Evolutionary conservation across 768 basidiomycete genomes (phyloP), one percentile per base, ranked within the genome.

Genomic region (Hydnomerulius pinastri): DNA sequence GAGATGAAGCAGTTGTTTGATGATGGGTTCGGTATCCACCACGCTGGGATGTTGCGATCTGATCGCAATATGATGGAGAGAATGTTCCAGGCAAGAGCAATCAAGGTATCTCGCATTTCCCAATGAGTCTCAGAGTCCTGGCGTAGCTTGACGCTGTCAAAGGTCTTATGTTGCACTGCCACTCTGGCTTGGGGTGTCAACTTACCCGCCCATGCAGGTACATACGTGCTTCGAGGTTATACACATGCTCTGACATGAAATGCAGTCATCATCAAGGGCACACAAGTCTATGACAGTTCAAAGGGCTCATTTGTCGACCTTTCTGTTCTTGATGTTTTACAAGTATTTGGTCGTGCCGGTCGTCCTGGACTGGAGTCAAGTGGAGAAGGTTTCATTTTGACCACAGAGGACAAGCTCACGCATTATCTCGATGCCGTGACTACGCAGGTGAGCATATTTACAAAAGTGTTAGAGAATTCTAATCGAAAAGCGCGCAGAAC

Each of bases 141-240:
- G 11, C 33, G 12, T 12, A 15, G 30, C 1, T 42, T 54, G 18
- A 61, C 43, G 8, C 10, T 12, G 3, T 40, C 7, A 20, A 59
- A 97, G 95, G 95, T 99, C 43, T 75, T 99, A 15, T 97, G 92
- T 69, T 99, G 97, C 74, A 99, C 97, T 2, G 92, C 97, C 5
- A 99, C 97, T 3, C 77, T 99, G 36, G 97, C 97, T 4, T 99
- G 97, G 97, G 97, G 97, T 71, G 97, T 99, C 58, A 99, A 99
- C 69, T 74, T 99, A 55, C 97, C 97, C 28, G 97, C 97, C 15
- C 96, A 98, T 71, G 97, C 97, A 49, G 92, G 90, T 90, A 54
- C 55, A 72, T 60, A 44, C 47, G 55, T 48, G 37, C 52, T 50
- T 38, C 33, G 46, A 32, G 35, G n/a, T 29, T 46, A n/a, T 36